Evolutionary conservation across 176 grass and related monocot species (phyloP).

Genomic region (Eragrostis curvula): DNA sequence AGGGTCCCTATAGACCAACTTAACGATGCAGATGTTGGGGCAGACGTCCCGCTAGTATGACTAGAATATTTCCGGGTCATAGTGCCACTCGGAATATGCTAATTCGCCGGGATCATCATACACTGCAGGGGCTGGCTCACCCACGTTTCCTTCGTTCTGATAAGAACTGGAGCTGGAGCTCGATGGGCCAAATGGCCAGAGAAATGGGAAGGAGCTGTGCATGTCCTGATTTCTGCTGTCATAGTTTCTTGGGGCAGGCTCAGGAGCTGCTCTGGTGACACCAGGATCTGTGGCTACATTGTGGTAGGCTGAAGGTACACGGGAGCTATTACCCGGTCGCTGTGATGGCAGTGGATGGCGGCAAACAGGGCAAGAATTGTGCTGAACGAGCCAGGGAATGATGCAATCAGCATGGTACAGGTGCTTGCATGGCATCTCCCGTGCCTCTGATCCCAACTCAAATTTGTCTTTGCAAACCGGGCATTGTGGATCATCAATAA

Average conservation of each 20-base stretch:
- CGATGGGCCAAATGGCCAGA: conserved; percentile 64
- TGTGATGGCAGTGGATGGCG: conserved; percentile 68
- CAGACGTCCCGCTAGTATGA: no score
- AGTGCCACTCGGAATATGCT: conserved; percentile 61
- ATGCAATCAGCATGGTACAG: conserved; percentile 89
- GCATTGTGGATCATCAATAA: conserved; percentile 64
- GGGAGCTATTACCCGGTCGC: conserved; percentile 8
- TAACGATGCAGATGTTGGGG: no score
- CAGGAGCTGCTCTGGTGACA: conserved; percentile 25
- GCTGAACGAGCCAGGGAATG: conserved; percentile 83
- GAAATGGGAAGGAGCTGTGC: conserved; percentile 49
- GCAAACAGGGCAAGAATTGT: conserved; percentile 96
- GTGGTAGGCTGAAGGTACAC: not conserved
- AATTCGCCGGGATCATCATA: conserved; percentile 54
- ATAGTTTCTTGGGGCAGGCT: conserved; percentile 11
- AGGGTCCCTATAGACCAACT: no score
- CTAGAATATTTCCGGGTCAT: not conserved
- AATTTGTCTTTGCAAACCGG: conserved; percentile 88
- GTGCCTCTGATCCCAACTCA: conserved; percentile 64
- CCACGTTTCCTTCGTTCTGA: conserved; percentile 29
- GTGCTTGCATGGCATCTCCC: conserved; percentile 97
- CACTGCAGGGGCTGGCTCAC: conserved; percentile 47
- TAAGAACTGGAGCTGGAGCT: conserved; percentile 36
- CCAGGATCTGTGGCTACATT: not conserved
- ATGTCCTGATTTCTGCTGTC: conserved; percentile 35